Conservation (phyloP, 2,329 filamentous ascomycete species). For the Paecilomyces niveus region DNA sequence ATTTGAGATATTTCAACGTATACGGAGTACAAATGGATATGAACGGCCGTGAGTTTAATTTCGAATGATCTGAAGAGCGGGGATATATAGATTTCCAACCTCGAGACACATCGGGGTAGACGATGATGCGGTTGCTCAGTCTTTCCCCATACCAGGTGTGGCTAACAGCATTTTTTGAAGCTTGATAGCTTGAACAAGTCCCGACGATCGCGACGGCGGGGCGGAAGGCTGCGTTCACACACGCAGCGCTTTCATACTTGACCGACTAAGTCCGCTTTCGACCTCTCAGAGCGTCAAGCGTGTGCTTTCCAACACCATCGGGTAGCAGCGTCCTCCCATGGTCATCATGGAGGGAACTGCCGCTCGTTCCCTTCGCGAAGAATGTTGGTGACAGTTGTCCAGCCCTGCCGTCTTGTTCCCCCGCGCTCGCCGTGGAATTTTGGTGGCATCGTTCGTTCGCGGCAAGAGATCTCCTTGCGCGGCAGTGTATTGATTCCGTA, state of each 20-base stretch:
- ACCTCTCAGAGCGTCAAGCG: slow-evolving; percentile 1
- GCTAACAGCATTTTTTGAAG: background rate
- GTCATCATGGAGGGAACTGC: background rate
- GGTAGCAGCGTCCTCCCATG: background rate
- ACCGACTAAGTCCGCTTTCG: background rate
- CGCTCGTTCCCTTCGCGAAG: background rate
- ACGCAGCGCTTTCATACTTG: background rate
- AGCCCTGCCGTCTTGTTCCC: background rate
- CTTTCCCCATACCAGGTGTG: background rate
- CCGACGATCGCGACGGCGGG: slow-evolving; percentile 1
- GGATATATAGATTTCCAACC: background rate
- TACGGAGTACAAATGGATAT: background rate
- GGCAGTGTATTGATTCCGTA: background rate
- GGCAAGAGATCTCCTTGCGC: background rate
- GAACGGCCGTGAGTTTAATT: background rate
- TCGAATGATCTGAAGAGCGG: background rate
- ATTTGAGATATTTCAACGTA: background rate
- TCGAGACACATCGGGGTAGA: background rate
- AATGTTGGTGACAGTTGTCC: background rate
- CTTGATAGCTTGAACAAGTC: background rate
- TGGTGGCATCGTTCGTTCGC: background rate
- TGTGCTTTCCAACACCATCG: background rate
- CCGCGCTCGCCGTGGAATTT: background rate
- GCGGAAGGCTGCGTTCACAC: slow-evolving; percentile 6
- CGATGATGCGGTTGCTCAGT: background rate